Evolutionary conservation across 1,284 basidiomycete species (phyloP).

Genomic region (Singerocomus inundabilis): DNA sequence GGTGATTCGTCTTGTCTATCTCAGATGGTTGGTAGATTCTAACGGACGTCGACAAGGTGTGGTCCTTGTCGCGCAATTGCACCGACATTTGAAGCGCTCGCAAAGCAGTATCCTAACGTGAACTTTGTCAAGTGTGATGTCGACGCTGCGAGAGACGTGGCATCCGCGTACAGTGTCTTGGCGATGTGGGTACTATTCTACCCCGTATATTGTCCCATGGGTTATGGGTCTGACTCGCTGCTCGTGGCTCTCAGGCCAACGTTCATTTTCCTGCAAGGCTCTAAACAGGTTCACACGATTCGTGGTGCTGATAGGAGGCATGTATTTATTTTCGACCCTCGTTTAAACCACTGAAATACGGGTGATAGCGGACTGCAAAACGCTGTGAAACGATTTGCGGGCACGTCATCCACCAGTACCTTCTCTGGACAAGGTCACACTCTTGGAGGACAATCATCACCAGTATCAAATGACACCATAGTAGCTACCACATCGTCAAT

Average conservation of each 20-base stretch:
- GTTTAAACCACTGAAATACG: slow-evolving; percentile 1
- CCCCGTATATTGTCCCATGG: not conserved
- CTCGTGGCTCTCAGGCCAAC: slow-evolving; percentile 59
- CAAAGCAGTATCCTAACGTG: slow-evolving; percentile 62
- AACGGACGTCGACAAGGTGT: slow-evolving; percentile 52
- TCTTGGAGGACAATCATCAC: slow-evolving; percentile 47
- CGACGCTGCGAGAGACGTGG: slow-evolving; percentile 65
- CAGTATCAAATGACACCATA: slow-evolving; percentile 33
- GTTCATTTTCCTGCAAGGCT: slow-evolving; percentile 73
- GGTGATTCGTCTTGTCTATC: slow-evolving; percentile 41
- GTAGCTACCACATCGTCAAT: slow-evolving; percentile 31
- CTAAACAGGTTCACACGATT: slow-evolving; percentile 63
- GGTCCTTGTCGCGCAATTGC: slow-evolving; percentile 79
- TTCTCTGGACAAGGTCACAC: slow-evolving; percentile 75
- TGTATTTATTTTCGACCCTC: slow-evolving; percentile 22
- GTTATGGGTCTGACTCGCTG: not conserved
- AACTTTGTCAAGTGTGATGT: slow-evolving; percentile 83
- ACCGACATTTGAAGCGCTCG: slow-evolving; percentile 64
- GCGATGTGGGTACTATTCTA: slow-evolving; percentile 57
- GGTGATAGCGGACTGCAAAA: slow-evolving; percentile 53
- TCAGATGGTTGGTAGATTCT: slow-evolving; percentile 7
- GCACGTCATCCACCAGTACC: slow-evolving; percentile 36
- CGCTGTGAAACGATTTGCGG: slow-evolving; percentile 51
- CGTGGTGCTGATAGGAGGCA: slow-evolving; percentile 66
- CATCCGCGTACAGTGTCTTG: slow-evolving; percentile 54